Base-by-base conservation (phyloP, 2,329 filamentous ascomycete species). In the Alternaria solani region DNA sequence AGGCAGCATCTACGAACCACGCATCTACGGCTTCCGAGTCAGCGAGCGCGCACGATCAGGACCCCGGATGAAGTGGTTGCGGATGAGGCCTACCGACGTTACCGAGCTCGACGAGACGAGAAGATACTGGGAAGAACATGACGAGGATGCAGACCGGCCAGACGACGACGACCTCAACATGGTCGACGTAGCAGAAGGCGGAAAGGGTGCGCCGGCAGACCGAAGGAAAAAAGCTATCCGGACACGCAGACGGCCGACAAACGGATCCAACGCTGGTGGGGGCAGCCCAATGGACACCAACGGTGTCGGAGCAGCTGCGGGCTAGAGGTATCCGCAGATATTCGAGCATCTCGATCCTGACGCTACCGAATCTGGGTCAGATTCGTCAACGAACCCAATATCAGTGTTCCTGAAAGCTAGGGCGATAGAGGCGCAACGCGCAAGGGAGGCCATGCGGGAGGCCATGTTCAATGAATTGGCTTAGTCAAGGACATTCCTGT, bases 21-120 rank as follows among this genome's bases (percentile, higher is more conserved):
- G 90, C 68, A 98, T 99, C 77, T 99, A 98, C 80, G 95, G 95
- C 28, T 99, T 99, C 83, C 88, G 91, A 63, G 95, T 99, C 23
- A 94, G 92, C 18, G 95, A 98, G 79, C 86, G 94, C 59, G 92
- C 95, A 42, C 88, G 91, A 68, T 93, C 92, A 25, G 95, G 95
- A 0, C 95, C 95, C 12, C 87, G 95, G 62, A 99, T 99, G 95
- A 93, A 94, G 77, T 99, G 95, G 95, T 82, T 99, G 70, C 88
- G 95, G 68, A 89, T 91, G 79, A 91, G 93, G 75, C 95, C 95
- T 0, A 83, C 84, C 14, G 88, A 97, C 73, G 84, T 97, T 56
- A 89, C 85, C 43, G 91, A 96, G 70, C 83, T 98, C 51, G 93
- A 99, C 75, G 95, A 99, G 80, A 79, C 79, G 62, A 73, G 75